Evolutionary conservation across 257 asterid genomes (phyloP), one percentile per base, ranked within the genome.

Genomic region (Rehmannia glutinosa): DNA sequence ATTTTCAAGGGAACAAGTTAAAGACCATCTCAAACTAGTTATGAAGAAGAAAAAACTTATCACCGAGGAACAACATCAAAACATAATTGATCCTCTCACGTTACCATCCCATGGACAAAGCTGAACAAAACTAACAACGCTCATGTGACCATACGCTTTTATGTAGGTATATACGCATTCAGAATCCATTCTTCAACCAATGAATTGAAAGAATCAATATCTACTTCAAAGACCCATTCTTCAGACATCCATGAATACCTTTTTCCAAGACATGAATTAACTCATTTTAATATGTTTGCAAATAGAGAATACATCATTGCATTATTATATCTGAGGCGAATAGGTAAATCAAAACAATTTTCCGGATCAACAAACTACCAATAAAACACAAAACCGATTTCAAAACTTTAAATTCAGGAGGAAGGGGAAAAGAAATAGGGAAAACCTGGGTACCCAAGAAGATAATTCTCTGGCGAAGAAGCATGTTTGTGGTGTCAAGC

Each of bases 401-500:
- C 25, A 36, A 54, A 61, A 4, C 28, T 30, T 10, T 30, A 0
- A 19, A 35, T n/a, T n/a, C n/a, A 38, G 30, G n/a, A 64, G 19
- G 12, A 69, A 9, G n/a, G 8, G 21, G 17, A 30, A 12, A n/a
- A n/a, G 50, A 16, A 45, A 50, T 10, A 13, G 70, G 16, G 20
- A 28, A 63, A 68, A 93, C 96, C 96, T 88, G 93, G 54, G 83
- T n/a, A 63, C 97, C 97, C 85, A 94, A 73, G 81, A 88, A 94
- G 82, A 94, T 73, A 74, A 88, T 94, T 70, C 98, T 77, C 80
- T 94, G 98, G 67, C 95, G 91, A 75, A 91, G 99, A 76, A 94
- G 99, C 99, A 88, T 94, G 80, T 84, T 91, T 69, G 97, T 94
- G 63, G 99, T 87, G 58, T 91, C 97, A 27, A 94, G 96, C 76